phyloP scores from a whole-genome alignment of 768 basidiomycete species.

The Tricholoma furcatifolium region DNA sequence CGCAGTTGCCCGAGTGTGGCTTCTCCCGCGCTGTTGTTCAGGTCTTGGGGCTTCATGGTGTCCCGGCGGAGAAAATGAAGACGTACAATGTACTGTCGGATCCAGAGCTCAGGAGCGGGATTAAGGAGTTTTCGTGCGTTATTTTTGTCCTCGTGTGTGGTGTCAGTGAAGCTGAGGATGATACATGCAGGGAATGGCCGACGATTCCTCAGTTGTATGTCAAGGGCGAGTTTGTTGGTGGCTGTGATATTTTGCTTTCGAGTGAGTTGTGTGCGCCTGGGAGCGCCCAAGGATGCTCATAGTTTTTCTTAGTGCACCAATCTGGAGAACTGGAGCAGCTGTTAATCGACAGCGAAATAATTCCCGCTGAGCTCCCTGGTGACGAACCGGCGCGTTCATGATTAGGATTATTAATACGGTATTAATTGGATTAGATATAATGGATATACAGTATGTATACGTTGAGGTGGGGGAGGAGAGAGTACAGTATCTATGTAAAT shows the following conservation, averaged over 20 bases:
- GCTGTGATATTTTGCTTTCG: constrained; percentile 90
- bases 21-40: constrained; percentile 95
- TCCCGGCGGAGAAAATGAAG: constrained; percentile 77
- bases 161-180: neutral
- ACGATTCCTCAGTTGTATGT: constrained; percentile 96
- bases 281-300: neutral
- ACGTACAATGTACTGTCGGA: constrained; percentile 92
- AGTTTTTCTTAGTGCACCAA: constrained; percentile 77
- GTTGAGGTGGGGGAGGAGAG: neutral
- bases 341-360: constrained; percentile 67
- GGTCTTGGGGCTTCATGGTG: constrained; percentile 82
- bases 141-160: neutral
- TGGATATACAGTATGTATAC: neutral
- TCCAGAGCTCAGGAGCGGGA: constrained; percentile 73
- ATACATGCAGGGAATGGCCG: constrained; percentile 80
- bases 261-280: constrained; percentile 54
- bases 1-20: constrained; percentile 83
- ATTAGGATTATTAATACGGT: neutral
- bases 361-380: constrained; percentile 44
- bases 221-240: constrained; percentile 93
- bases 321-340: constrained; percentile 89
- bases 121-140: constrained; percentile 96
- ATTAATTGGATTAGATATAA: constrained; percentile 4
- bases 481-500: constrained; percentile 7
- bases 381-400: neutral